phyloP scores from a whole-genome alignment of 2,329 filamentous ascomycete species.

The Pyricularia grisea region DNA sequence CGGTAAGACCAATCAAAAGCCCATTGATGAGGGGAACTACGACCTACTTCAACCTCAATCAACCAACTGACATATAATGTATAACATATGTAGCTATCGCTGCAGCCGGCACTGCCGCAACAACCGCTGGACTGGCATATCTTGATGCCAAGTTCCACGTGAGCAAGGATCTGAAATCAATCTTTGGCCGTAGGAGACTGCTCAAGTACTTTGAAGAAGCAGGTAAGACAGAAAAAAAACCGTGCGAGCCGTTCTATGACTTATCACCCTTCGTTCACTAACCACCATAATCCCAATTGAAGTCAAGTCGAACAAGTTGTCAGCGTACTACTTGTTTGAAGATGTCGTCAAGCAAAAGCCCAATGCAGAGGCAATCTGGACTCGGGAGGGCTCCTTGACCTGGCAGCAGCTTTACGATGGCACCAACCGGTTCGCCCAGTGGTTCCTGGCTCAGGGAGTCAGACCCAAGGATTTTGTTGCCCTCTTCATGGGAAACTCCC shows the following conservation, averaged over 20 bases:
- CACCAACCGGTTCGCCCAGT: slow-evolving; percentile 52
- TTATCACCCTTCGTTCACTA: background rate
- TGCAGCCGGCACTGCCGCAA: slow-evolving; percentile 12
- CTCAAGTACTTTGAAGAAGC: slow-evolving; percentile 36
- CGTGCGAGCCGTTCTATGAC: too few relatives aligned
- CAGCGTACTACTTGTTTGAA: slow-evolving; percentile 59
- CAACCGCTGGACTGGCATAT: slow-evolving; percentile 38
- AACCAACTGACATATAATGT: background rate
- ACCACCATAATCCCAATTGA: slow-evolving; percentile 7
- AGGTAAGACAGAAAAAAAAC: slow-evolving; percentile 25
- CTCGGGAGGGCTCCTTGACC: slow-evolving; percentile 49
- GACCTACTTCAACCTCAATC: background rate
- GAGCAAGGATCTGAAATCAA: slow-evolving; percentile 43
- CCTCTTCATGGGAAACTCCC: slow-evolving; percentile 58
- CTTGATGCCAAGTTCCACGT: slow-evolving; percentile 63
- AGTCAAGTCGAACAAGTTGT: slow-evolving; percentile 43
- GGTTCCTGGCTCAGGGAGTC: slow-evolving; percentile 50
- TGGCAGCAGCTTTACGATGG: slow-evolving; percentile 46
- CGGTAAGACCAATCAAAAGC: background rate
- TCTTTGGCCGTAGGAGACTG: slow-evolving; percentile 32
- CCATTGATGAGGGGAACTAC: background rate
- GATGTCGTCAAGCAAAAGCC: slow-evolving; percentile 40
- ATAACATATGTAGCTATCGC: background rate
- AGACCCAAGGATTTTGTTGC: slow-evolving; percentile 51
- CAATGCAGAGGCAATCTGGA: slow-evolving; percentile 56